Base-by-base conservation (phyloP, 2,329 filamentous ascomycete species). In the Blumeria hordei region DNA sequence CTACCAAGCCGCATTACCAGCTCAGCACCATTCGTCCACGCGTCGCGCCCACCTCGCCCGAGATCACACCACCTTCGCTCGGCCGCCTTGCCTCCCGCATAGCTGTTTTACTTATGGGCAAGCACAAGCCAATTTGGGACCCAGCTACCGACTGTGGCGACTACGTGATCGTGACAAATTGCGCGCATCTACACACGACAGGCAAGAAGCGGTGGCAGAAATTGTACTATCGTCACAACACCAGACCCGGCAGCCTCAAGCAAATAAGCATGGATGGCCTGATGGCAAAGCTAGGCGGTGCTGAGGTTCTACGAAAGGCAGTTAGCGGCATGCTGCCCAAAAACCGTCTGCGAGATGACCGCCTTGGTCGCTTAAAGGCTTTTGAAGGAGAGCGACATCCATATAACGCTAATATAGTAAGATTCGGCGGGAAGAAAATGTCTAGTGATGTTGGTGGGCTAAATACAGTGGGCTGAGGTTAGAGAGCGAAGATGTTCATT, bases 301-400 rank as follows among this genome's bases (percentile, higher is more conserved):
- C 83, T 39, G 92, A 98, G 74, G 81, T 98, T 39, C 69, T 98
- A 66, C 76, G 87, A 64, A 85, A 88, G 68, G 92, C 93, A 1
- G 93, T 98, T 43, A 83, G 84, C 66, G 93, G 93, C 52, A 98
- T 98, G 92, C 70, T 98, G 69, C 92, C 92, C 55, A 98, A 98
- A 77, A 98, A 98, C 71, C 73, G 88, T 64, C 71, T 98, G 65
- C 74, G 90, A 63, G 88, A 95, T 67, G 85, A 87, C 72, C 72
- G 93, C 60, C 71, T 98, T 71, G 86, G 81, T 39, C 75, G 92
- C 62, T 70, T 98, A 66, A 98, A 96, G 77, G 88, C 85, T 6
- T 98, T 95, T 68, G 93, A 98, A 70, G 88, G 90, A n/a, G 74
- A 78, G 41, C 79, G 80, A 28, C 88, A 98, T 72, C 93, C 92